Evolutionary conservation across 352 stramenopile species (phyloP).

Genomic region (Phytophthora sansomeana): DNA sequence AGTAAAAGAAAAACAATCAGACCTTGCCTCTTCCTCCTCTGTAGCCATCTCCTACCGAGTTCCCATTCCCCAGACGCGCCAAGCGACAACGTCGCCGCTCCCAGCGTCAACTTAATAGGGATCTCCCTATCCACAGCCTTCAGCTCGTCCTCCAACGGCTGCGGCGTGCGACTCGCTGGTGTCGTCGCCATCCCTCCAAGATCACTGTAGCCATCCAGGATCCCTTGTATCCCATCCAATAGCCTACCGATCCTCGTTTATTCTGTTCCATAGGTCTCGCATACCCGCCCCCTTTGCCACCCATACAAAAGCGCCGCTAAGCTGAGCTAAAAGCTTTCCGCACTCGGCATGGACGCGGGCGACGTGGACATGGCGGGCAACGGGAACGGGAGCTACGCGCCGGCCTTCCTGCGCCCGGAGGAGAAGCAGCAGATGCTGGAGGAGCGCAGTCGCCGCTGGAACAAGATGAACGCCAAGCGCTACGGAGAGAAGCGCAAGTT

Average conservation of each 20-base stretch:
- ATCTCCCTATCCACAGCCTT: conserved; percentile 57
- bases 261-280: neutral
- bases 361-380: conserved; percentile 42
- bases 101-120: conserved; percentile 68
- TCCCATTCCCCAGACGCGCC: conserved; percentile 62
- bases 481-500: conserved; percentile 96
- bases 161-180: conserved; percentile 2
- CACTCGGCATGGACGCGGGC: conserved; percentile 22
- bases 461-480: conserved; percentile 93
- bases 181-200: conserved; percentile 8
- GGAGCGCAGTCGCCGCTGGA: conserved; percentile 84
- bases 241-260: conserved; percentile 23
- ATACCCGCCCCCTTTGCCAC: conserved; percentile 6
- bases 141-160: conserved; percentile 16
- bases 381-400: conserved; percentile 18
- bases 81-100: conserved; percentile 57
- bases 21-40: neutral
- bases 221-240: neutral
- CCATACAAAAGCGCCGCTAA: conserved; percentile 27
- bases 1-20: conserved; percentile 4
- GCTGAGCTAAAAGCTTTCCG: conserved; percentile 21
- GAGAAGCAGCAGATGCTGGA: conserved; percentile 75
- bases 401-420: conserved; percentile 46
- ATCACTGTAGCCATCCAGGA: conserved; percentile 1
- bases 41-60: conserved; percentile 49